Conservation (phyloP, 2,329 filamentous ascomycete genomes). For the Aspergillus aculeatinus region DNA sequence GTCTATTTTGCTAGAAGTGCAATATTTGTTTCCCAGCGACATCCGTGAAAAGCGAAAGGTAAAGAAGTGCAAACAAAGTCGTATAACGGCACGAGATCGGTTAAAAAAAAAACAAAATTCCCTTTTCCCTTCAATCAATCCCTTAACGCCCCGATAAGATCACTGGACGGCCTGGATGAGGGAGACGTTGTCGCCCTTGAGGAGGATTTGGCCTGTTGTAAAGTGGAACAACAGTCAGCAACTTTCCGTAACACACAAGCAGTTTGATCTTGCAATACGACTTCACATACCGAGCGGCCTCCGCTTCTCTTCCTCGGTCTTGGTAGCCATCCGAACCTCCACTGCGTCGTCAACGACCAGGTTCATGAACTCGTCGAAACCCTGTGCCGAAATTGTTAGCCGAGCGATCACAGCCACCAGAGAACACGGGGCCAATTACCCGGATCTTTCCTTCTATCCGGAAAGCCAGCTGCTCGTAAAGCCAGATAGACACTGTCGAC, state of each 20-base stretch:
- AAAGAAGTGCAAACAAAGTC: conserved; percentile 14
- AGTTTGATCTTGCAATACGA: not conserved
- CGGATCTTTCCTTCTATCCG: conserved; percentile 96
- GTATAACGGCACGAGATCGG: conserved; percentile 10
- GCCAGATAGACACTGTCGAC: conserved; percentile 87
- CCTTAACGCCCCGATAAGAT: conserved; percentile 13
- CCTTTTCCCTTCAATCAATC: conserved; percentile 7
- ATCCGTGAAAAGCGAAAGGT: conserved; percentile 18
- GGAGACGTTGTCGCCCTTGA: conserved; percentile 86
- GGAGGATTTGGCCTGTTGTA: conserved; percentile 70
- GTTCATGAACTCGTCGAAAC: conserved; percentile 99
- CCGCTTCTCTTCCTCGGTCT: conserved; percentile 75
- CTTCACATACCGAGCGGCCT: conserved; percentile 69
- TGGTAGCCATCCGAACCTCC: conserved; percentile 82
- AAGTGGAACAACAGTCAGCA: conserved; percentile 12
- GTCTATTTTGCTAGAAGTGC: conserved; percentile 21
- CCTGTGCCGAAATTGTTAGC: conserved; percentile 52
- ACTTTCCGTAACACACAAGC: not conserved
- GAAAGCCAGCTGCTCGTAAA: conserved; percentile 93
- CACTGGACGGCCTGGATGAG: conserved; percentile 63
- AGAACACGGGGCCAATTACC: conserved; percentile 49
- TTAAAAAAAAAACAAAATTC: not conserved
- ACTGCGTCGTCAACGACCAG: conserved; percentile 93
- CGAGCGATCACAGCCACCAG: not conserved
- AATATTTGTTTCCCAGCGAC: conserved; percentile 19